A percentile compares a stretch with the other conserved stretches of the same genome.
Evolutionary conservation across 2,329 filamentous ascomycete genomes (phyloP).

Genomic region (Ophiostoma sp.): DNA sequence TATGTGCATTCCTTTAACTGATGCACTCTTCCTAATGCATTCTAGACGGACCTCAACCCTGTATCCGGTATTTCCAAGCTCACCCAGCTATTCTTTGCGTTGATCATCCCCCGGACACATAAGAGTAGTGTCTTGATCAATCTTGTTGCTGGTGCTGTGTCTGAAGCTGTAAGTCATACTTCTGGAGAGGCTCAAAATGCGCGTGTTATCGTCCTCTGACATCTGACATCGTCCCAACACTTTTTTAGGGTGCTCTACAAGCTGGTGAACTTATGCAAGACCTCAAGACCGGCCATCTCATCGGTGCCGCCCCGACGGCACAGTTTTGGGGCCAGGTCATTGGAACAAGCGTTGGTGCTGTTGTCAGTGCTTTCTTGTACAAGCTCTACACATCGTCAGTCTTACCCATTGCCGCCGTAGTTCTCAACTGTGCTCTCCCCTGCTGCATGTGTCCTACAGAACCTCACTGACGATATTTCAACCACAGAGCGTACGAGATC

Average conservation of each 20-base stretch:
- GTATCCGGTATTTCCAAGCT: constrained; percentile 96
- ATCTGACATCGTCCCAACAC: constrained; percentile 57
- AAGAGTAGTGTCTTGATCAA: constrained; percentile 93
- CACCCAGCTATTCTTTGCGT: constrained; percentile 90
- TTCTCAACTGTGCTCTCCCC: neutral
- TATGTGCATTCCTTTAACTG: neutral
- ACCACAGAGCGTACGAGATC: constrained; percentile 72
- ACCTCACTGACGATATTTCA: neutral
- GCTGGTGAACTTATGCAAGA: constrained; percentile 97
- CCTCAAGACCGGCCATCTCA: constrained; percentile 89
- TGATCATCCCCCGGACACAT: constrained; percentile 78
- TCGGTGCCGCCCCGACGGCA: constrained; percentile 88
- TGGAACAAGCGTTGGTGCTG: constrained; percentile 79
- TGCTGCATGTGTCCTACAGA: neutral
- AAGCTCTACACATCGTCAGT: constrained; percentile 72
- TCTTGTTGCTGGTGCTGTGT: constrained; percentile 84
- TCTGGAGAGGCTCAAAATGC: neutral
- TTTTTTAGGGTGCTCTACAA: constrained; percentile 72
- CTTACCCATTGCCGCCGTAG: no score
- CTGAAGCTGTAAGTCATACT: constrained; percentile 34
- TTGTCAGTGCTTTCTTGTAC: constrained; percentile 85
- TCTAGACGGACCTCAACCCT: constrained; percentile 82
- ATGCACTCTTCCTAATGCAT: neutral
- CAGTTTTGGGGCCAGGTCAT: constrained; percentile 98
- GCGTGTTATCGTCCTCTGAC: constrained; percentile 38